Evolutionary conservation across 2,329 filamentous ascomycete genomes (phyloP).

Genomic region (Botrytis sinoallii): DNA sequence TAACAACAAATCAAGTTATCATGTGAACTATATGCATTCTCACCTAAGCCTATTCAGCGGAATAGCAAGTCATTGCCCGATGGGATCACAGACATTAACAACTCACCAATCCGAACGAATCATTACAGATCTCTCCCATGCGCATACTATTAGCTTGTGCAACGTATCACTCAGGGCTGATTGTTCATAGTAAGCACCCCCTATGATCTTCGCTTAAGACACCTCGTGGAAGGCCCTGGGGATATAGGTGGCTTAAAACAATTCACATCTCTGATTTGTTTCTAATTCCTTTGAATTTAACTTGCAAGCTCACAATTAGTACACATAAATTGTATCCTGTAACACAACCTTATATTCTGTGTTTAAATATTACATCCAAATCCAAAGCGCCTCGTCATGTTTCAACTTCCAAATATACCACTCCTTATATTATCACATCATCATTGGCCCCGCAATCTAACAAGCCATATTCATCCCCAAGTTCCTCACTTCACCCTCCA

Average conservation of each 20-base stretch:
- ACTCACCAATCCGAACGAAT: not conserved
- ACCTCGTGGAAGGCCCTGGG: not conserved
- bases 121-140: not conserved
- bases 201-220: slow-evolving; percentile 5
- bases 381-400: not conserved
- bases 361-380: not conserved
- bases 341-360: not conserved
- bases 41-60: not conserved
- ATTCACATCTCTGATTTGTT: not conserved
- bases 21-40: not conserved
- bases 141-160: not conserved
- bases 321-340: no score
- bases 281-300: not conserved
- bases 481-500: slow-evolving; percentile 26
- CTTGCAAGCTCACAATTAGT: no score
- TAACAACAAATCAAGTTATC: not conserved
- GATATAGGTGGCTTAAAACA: no score
- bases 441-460: slow-evolving; percentile 19
- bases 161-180: not conserved
- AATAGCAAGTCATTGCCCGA: not conserved
- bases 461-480: slow-evolving; percentile 31
- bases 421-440: not conserved
- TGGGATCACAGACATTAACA: not conserved
- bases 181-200: not conserved
- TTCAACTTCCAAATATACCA: not conserved